A percentile compares a stretch with the other conserved stretches of the same genome.
Evolutionary conservation across 2,329 filamentous ascomycete species (phyloP).

Genomic region (Trichophyton benhamiae): DNA sequence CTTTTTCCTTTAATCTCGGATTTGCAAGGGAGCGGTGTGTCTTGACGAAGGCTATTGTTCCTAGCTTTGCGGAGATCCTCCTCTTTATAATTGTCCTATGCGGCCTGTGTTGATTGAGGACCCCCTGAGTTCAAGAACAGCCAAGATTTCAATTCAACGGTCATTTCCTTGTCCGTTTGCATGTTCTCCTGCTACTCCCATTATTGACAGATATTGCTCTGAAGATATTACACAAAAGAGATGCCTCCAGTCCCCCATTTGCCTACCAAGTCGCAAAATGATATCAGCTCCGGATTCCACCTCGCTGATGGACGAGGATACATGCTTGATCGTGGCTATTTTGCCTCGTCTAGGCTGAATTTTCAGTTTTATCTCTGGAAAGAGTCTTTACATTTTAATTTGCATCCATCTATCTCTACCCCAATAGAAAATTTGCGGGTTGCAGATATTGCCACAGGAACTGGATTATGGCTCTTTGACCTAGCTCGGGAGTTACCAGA

Average conservation of each 20-base stretch:
- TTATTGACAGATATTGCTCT: background rate
- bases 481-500: background rate
- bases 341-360: background rate
- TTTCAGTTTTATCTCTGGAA: slow-evolving; percentile 6
- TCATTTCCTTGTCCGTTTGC: background rate
- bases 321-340: slow-evolving; percentile 4
- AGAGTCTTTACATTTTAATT: background rate
- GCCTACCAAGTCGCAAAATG: background rate
- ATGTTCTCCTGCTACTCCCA: background rate
- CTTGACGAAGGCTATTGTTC: background rate
- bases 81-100: background rate
- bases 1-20: background rate
- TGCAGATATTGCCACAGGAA: slow-evolving; percentile 1
- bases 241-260: background rate
- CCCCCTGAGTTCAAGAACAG: background rate
- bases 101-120: background rate
- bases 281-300: background rate
- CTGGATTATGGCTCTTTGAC: slow-evolving; percentile 1
- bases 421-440: background rate
- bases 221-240: background rate
- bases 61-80: background rate
- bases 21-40: background rate
- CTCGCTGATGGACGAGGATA: slow-evolving; percentile 1
- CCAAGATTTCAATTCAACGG: background rate
- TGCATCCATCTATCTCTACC: background rate